Evolutionary conservation across 1,139 yeast genomes (phyloP).

Genomic region (Candida pseudoviswanathii): DNA sequence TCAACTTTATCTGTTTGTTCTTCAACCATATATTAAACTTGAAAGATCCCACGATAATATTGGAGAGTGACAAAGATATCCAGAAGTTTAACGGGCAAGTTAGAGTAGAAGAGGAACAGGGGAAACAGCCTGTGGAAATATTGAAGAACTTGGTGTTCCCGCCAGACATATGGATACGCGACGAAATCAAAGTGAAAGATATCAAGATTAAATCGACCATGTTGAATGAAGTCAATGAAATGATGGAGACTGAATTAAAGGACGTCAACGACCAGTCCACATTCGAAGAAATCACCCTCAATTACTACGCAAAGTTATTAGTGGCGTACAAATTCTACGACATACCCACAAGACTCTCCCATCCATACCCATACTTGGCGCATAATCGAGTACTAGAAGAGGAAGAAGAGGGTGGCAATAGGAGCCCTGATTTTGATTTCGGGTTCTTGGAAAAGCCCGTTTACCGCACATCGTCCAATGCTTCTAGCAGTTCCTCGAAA

Average conservation of each 20-base stretch:
- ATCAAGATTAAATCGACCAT: constrained; percentile 36
- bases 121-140: constrained; percentile 21
- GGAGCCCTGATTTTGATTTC: constrained; percentile 9
- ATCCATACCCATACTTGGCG: not conserved
- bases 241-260: constrained; percentile 30
- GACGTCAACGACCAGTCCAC: constrained; percentile 13
- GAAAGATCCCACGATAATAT: constrained; percentile 11
- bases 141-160: constrained; percentile 41
- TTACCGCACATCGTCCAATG: constrained; percentile 24
- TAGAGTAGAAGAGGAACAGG: not conserved
- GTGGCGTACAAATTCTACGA: constrained; percentile 41
- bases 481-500: constrained; percentile 18
- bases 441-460: constrained; percentile 17
- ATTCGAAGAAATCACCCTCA: constrained; percentile 33
- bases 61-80: constrained; percentile 10
- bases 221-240: constrained; percentile 36
- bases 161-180: constrained; percentile 42
- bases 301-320: constrained; percentile 39
- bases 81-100: not conserved
- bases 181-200: constrained; percentile 35
- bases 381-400: constrained; percentile 2
- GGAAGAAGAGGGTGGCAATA: constrained; percentile 2
- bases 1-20: constrained; percentile 10
- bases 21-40: constrained; percentile 14
- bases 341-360: constrained; percentile 17